Evolutionary conservation across 305 asterid species (phyloP).

Genomic region (Ilex paraguariensis): DNA sequence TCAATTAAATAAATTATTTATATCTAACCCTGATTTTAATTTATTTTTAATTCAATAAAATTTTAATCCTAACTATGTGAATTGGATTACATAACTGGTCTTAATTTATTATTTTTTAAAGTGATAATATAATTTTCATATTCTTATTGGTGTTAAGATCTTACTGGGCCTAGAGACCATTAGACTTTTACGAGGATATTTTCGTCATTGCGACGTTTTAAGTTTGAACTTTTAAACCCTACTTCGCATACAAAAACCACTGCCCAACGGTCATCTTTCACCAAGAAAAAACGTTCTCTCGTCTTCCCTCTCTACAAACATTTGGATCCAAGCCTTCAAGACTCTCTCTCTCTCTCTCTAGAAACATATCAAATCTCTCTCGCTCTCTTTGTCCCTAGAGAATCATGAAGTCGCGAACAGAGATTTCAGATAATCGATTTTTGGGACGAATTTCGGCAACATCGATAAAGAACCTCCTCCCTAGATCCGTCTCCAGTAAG

Average conservation of each 20-base stretch:
- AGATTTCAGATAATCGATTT: conserved; percentile 54
- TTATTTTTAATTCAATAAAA: too few species aligned
- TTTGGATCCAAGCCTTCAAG: conserved; percentile 6
- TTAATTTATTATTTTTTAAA: too few species aligned
- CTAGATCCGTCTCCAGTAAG: conserved; percentile 42
- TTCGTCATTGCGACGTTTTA: conserved; percentile 18
- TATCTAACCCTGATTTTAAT: too few species aligned
- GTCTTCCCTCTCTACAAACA: conserved; percentile 26
- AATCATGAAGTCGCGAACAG: conserved; percentile 23
- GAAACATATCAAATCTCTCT: not conserved
- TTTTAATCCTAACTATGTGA: too few species aligned
- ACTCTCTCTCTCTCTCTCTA: conserved; percentile 9
- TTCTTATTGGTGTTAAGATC: too few species aligned
- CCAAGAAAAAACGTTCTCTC: conserved; percentile 21
- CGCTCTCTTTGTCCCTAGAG: not conserved
- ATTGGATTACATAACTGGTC: too few species aligned
- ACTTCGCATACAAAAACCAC: not conserved
- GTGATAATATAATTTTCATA: too few species aligned
- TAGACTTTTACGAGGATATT: not conserved
- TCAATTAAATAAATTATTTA: too few species aligned
- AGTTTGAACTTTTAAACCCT: conserved; percentile 41
- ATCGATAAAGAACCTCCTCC: conserved; percentile 52
- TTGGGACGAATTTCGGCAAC: conserved; percentile 64
- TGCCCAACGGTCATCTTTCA: conserved; percentile 51
- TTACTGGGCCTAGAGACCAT: too few species aligned